phyloP scores from a whole-genome alignment of 208 protist species.

The Acanthamoeba sp. region DNA sequence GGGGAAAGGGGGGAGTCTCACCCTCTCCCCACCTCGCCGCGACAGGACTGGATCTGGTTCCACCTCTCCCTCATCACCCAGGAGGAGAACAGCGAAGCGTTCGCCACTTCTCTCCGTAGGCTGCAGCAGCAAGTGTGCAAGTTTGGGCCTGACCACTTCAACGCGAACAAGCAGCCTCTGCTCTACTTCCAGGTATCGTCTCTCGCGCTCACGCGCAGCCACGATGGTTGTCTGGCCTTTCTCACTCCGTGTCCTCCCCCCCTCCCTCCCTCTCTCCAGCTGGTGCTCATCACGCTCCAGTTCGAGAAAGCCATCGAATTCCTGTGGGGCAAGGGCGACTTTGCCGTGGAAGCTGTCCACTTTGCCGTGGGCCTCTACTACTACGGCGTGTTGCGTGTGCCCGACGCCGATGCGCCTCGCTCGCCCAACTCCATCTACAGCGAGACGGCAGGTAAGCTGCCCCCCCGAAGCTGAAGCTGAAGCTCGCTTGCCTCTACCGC shows the following conservation, averaged over 20 bases:
- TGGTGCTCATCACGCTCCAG: conserved; percentile 47
- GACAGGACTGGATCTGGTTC: conserved; percentile 60
- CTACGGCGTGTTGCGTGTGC: conserved; percentile 22
- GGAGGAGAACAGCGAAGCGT: conserved; percentile 28
- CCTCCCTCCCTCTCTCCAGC: no score
- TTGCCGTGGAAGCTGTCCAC: conserved; percentile 8
- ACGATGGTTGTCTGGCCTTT: no score
- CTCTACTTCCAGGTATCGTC: conserved; percentile 55
- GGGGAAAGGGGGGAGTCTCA: no score
- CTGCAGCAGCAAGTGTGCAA: conserved; percentile 46
- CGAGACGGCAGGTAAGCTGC: background rate
- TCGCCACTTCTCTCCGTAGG: background rate
- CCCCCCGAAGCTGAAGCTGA: background rate
- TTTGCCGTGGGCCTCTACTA: conserved; percentile 40
- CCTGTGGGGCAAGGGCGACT: conserved; percentile 35
- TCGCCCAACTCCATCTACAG: conserved; percentile 30
- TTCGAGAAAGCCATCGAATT: conserved; percentile 37
- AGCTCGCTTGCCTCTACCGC: background rate
- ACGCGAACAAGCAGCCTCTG: conserved; percentile 22
- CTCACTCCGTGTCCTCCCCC: no score
- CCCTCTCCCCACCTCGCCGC: no score
- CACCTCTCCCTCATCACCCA: conserved; percentile 26
- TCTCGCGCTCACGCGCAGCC: no score
- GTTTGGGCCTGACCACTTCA: conserved; percentile 48
- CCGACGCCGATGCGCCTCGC: background rate